A percentile compares a stretch with the other conserved stretches of the same genome.
Conservation (phyloP, 768 basidiomycete species). For the Piloderma croceum region DNA sequence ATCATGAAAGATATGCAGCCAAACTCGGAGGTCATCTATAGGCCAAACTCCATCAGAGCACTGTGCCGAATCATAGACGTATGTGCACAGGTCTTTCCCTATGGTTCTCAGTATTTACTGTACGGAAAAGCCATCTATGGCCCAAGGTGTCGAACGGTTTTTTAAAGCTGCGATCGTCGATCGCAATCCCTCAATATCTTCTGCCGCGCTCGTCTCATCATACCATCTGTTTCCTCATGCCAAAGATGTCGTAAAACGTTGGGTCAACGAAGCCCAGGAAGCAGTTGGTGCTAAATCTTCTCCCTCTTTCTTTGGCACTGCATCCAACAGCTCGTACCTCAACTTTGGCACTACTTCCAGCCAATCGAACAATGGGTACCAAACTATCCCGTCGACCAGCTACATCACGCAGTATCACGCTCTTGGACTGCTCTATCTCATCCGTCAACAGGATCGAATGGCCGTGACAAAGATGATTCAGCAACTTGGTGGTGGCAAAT, state of each 20-base stretch:
- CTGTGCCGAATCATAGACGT: conserved; percentile 97
- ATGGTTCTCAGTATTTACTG: neutral
- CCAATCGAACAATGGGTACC: conserved; percentile 49
- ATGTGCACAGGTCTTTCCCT: conserved; percentile 37
- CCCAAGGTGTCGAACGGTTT: conserved; percentile 96
- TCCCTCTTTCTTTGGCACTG: conserved; percentile 57
- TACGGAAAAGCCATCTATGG: conserved; percentile 85
- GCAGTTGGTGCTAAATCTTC: conserved; percentile 86
- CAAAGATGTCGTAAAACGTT: conserved; percentile 94
- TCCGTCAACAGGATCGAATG: conserved; percentile 97
- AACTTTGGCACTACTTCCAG: conserved; percentile 62
- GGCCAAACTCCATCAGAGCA: conserved; percentile 95
- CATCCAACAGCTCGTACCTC: conserved; percentile 55
- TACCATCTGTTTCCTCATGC: conserved; percentile 94
- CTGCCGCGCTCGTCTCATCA: conserved; percentile 92
- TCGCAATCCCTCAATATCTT: conserved; percentile 90
- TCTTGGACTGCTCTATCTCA: conserved; percentile 86
- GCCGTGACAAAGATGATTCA: conserved; percentile 99
- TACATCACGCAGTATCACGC: conserved; percentile 97
- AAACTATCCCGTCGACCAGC: conserved; percentile 82
- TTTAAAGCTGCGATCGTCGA: conserved; percentile 99
- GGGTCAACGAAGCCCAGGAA: conserved; percentile 99
- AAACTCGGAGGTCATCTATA: conserved; percentile 96
- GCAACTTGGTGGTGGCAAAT: conserved; percentile 86
- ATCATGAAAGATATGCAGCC: conserved; percentile 99